A percentile compares a stretch with the other conserved stretches of the same genome.
phyloP scores from a whole-genome alignment of 768 basidiomycete species.

The Hemileccinum impolitum region DNA sequence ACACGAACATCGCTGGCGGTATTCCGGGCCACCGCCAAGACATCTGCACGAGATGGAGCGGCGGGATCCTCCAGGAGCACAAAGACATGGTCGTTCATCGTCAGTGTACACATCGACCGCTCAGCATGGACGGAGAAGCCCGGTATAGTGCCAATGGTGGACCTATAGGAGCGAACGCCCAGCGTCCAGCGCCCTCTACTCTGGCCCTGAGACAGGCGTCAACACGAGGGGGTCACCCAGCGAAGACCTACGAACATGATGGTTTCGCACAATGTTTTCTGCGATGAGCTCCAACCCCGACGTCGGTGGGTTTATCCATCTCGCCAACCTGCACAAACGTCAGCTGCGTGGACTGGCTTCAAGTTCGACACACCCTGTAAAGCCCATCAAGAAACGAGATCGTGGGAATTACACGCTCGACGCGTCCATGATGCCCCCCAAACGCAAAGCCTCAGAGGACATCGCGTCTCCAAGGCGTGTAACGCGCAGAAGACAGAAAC shows the following conservation, averaged over 20 bases:
- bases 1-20: slow-evolving; percentile 7
- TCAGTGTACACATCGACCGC: slow-evolving; percentile 70
- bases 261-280: slow-evolving; percentile 67
- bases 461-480: slow-evolving; percentile 32
- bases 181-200: slow-evolving; percentile 65
- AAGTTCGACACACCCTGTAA: slow-evolving; percentile 48
- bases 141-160: slow-evolving; percentile 57
- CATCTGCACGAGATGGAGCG: slow-evolving; percentile 65
- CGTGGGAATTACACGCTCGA: slow-evolving; percentile 21
- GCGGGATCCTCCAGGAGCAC: slow-evolving; percentile 74
- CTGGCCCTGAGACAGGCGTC: slow-evolving; percentile 45
- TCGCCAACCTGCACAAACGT: slow-evolving; percentile 52
- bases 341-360: neutral
- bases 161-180: slow-evolving; percentile 70
- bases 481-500: slow-evolving; percentile 23
- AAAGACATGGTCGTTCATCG: slow-evolving; percentile 79
- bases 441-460: slow-evolving; percentile 40
- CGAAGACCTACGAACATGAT: slow-evolving; percentile 46
- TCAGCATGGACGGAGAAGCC: slow-evolving; percentile 52
- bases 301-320: slow-evolving; percentile 82
- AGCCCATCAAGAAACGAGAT: slow-evolving; percentile 53
- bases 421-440: slow-evolving; percentile 33
- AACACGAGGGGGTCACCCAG: slow-evolving; percentile 15
- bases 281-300: slow-evolving; percentile 64
- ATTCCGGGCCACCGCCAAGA: slow-evolving; percentile 26